phyloP scores from a whole-genome alignment of 2,329 filamentous ascomycete species.

The Pestalotiopsis sp. region DNA sequence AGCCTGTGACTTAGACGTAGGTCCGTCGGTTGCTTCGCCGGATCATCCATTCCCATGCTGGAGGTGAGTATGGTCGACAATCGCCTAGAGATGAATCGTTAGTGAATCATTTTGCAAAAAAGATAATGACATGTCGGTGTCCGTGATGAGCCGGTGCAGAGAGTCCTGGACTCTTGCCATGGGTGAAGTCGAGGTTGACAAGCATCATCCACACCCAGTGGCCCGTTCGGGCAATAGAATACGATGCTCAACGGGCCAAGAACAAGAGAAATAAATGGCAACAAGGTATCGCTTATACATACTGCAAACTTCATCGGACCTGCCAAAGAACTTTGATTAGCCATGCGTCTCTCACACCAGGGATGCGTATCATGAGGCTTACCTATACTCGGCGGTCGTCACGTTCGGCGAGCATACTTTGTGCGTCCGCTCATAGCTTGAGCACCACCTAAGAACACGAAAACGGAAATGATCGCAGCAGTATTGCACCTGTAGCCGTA shows the following conservation, averaged over 20 bases:
- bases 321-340: constrained; percentile 16
- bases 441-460: constrained; percentile 33
- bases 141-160: neutral
- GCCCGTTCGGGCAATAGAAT: neutral
- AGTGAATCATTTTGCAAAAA: constrained; percentile 11
- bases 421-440: constrained; percentile 33
- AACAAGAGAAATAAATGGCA: constrained; percentile 13
- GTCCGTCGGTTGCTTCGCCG: constrained; percentile 27
- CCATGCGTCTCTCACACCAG: neutral
- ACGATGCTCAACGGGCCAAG: neutral
- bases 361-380: constrained; percentile 7
- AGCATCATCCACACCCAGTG: too few species aligned
- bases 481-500: constrained; percentile 29
- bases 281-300: constrained; percentile 17
- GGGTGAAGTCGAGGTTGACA: too few species aligned
- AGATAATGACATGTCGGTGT: neutral
- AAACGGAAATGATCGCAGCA: constrained; percentile 34
- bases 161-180: too few species aligned
- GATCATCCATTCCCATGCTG: constrained; percentile 34
- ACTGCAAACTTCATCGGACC: constrained; percentile 33
- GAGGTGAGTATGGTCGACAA: constrained; percentile 29
- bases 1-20: constrained; percentile 21
- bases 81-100: constrained; percentile 23
- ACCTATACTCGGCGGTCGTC: constrained; percentile 33
- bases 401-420: constrained; percentile 32